Conservation (phyloP, 2,329 filamentous ascomycete species). For the Fusarium incarnatum region DNA sequence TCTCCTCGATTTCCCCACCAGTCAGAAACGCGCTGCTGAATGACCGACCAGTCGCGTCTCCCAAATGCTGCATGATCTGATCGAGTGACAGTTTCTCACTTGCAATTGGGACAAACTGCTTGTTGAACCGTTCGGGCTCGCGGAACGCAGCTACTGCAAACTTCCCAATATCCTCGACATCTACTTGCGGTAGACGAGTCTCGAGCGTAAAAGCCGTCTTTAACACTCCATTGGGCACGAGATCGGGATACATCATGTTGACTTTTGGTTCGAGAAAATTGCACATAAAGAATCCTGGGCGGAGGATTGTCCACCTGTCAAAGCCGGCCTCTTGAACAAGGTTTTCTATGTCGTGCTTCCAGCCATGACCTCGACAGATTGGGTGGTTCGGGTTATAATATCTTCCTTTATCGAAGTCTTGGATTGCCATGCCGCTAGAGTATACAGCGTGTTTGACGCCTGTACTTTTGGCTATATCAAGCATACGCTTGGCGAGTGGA, state of each 20-base stretch:
- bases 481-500: background rate
- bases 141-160: conserved; percentile 5
- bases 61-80: background rate
- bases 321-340: background rate
- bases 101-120: background rate
- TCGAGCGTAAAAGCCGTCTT: background rate
- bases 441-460: conserved; percentile 11
- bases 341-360: conserved; percentile 5
- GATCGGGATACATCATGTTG: conserved; percentile 1
- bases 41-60: background rate
- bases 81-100: background rate
- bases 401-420: conserved; percentile 8
- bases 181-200: conserved; percentile 1
- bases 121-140: conserved; percentile 1
- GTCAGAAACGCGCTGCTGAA: background rate
- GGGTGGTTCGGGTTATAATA: background rate
- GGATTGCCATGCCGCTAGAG: conserved; percentile 18
- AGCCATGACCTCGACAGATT: background rate
- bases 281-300: conserved; percentile 15
- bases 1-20: background rate
- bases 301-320: conserved; percentile 16
- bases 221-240: background rate
- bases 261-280: conserved; percentile 16
- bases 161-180: conserved; percentile 12
- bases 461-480: background rate